These are phyloP conservation scores for bread wheat (Triticum aestivum) DNA, from an alignment of 176 grass and related monocot species.

Conservation along the genomic window DNA sequence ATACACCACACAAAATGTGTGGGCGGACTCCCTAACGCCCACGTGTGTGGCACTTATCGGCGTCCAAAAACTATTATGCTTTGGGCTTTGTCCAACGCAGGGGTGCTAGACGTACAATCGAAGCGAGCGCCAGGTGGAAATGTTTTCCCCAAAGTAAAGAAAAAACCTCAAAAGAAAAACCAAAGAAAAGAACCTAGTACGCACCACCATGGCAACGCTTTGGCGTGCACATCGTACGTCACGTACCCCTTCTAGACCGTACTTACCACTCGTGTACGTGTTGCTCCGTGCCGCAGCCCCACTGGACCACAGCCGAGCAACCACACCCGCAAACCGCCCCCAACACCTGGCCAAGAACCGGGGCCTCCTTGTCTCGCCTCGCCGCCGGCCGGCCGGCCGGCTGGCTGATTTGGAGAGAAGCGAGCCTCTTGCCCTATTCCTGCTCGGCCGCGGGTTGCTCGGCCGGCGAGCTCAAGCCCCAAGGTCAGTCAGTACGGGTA, in stretches of 20 bases:
- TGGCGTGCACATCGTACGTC: conserved; percentile 4
- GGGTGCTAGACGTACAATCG: too few species aligned
- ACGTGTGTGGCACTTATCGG: too few species aligned
- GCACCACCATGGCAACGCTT: background rate
- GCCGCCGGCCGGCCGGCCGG: background rate
- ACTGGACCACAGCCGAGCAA: background rate
- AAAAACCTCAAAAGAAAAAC: background rate
- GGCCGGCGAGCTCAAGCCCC: background rate
- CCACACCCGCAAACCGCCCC: background rate
- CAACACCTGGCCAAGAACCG: background rate
- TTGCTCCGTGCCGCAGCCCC: background rate
- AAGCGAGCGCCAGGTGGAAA: too few species aligned
- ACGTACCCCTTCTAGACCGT: background rate
- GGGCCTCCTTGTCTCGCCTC: background rate
- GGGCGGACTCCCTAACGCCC: too few species aligned
- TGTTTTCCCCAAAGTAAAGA: too few species aligned
- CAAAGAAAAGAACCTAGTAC: background rate
- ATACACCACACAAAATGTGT: too few species aligned
- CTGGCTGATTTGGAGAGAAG: background rate
- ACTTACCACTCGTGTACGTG: background rate
- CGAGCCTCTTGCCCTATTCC: background rate
- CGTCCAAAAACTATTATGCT: too few species aligned
- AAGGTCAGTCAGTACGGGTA: background rate
- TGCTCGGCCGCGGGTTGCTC: background rate
- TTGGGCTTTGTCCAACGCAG: too few species aligned